Evolutionary conservation across 2,329 filamentous ascomycete genomes (phyloP).

Genomic region (Xylariaceae sp.): DNA sequence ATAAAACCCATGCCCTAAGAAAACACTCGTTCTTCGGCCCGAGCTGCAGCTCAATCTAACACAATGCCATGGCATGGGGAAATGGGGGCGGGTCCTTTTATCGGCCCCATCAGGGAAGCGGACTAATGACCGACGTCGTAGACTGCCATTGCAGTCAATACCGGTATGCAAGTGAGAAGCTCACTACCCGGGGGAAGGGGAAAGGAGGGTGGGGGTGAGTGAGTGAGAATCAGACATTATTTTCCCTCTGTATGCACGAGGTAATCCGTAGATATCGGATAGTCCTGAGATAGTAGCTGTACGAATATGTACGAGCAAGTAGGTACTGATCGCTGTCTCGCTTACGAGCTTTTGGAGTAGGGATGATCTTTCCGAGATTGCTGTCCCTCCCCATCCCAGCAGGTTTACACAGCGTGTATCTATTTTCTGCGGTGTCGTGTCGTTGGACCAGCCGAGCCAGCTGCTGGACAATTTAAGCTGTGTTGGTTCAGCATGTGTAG

Average conservation of each 20-base stretch:
- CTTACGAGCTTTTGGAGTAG: slow-evolving; percentile 11
- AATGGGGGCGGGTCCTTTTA: not conserved
- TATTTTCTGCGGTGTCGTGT: not conserved
- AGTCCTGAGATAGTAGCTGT: not conserved
- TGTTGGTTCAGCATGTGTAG: slow-evolving; percentile 8
- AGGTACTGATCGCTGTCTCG: slow-evolving; percentile 3
- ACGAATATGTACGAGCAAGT: not conserved
- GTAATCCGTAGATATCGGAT: not conserved
- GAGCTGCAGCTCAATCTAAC: not conserved
- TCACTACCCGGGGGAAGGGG: not conserved
- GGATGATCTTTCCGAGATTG: slow-evolving; percentile 11
- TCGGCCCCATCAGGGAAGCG: not conserved
- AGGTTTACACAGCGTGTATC: not conserved
- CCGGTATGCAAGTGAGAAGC: not conserved
- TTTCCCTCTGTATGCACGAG: not conserved
- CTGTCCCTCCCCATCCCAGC: not conserved
- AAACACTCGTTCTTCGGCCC: not conserved
- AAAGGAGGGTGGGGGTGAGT: not conserved
- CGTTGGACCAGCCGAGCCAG: not conserved
- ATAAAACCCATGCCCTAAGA: not conserved
- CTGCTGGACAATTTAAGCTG: slow-evolving; percentile 13
- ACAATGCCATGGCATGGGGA: not conserved
- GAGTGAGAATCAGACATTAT: not conserved
- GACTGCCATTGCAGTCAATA: not conserved
- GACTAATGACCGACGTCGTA: not conserved